phyloP scores from a whole-genome alignment of 352 stramenopile species.

The Pythium scleroteichum region DNA sequence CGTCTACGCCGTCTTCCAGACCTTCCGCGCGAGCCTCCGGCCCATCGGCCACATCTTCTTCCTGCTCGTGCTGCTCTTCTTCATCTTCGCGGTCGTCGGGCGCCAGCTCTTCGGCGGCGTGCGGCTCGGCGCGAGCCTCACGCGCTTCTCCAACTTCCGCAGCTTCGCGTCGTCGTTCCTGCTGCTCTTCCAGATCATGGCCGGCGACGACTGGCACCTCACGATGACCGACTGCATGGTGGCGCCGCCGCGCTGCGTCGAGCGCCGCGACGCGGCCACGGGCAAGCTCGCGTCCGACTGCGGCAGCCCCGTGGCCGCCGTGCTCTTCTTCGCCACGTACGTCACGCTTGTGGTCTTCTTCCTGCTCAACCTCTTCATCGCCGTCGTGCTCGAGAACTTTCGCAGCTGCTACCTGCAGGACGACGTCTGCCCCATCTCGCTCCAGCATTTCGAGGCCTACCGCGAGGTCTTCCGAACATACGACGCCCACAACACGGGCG shows the following conservation, averaged over 20 bases:
- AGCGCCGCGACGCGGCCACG: slow-evolving; percentile 35
- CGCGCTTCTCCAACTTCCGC: slow-evolving; percentile 73
- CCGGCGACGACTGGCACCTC: slow-evolving; percentile 79
- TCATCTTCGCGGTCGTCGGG: slow-evolving; percentile 77
- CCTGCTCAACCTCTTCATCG: slow-evolving; percentile 84
- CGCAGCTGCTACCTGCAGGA: slow-evolving; percentile 76
- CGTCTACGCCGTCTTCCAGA: slow-evolving; percentile 78
- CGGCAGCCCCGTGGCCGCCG: slow-evolving; percentile 41
- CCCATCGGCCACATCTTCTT: slow-evolving; percentile 80
- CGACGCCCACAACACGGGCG: slow-evolving; percentile 52
- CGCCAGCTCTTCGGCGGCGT: slow-evolving; percentile 75
- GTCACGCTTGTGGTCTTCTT: slow-evolving; percentile 80
- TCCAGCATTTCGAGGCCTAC: slow-evolving; percentile 78
- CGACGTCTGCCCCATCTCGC: slow-evolving; percentile 70
- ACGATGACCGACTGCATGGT: slow-evolving; percentile 83
- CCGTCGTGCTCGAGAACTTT: slow-evolving; percentile 84
- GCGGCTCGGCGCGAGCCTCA: slow-evolving; percentile 57
- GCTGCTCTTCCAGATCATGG: slow-evolving; percentile 83
- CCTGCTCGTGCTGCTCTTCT: slow-evolving; percentile 81
- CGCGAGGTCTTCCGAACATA: slow-evolving; percentile 68
- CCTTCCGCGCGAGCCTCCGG: slow-evolving; percentile 64
- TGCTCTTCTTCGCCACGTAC: slow-evolving; percentile 71
- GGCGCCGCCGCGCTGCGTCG: slow-evolving; percentile 55
- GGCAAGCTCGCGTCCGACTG: slow-evolving; percentile 60
- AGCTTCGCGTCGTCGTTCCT: slow-evolving; percentile 59